phyloP scores from a whole-genome alignment of 2,329 filamentous ascomycete genomes.

The Trichoderma brevicompactum region DNA sequence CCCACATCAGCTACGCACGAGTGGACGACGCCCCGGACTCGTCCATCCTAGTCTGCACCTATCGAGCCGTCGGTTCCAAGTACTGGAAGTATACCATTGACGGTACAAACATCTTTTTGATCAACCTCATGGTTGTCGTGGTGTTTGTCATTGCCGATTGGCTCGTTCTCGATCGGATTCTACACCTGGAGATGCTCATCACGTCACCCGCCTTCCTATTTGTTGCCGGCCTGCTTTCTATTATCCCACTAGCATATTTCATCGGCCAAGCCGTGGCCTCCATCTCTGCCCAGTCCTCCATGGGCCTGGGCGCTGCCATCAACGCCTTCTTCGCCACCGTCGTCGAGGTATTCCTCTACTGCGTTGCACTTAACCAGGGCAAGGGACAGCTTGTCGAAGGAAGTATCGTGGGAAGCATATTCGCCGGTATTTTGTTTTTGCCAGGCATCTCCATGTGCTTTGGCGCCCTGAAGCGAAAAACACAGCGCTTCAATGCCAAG shows the following conservation, averaged over 20 bases:
- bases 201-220: conserved; percentile 89
- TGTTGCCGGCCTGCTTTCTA: conserved; percentile 79
- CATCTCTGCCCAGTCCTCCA: conserved; percentile 97
- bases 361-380: conserved; percentile 87
- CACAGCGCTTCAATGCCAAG: conserved; percentile 95
- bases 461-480: conserved; percentile 95
- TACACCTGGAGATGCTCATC: conserved; percentile 72
- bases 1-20: conserved; percentile 76
- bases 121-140: conserved; percentile 95
- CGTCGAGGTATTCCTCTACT: conserved; percentile 97
- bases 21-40: conserved; percentile 72
- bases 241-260: conserved; percentile 96
- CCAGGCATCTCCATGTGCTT: conserved; percentile 98
- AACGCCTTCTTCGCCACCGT: conserved; percentile 98
- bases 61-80: conserved; percentile 88
- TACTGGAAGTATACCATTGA: conserved; percentile 99
- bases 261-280: conserved; percentile 98
- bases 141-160: conserved; percentile 94
- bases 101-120: conserved; percentile 98
- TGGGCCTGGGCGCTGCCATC: conserved; percentile 95
- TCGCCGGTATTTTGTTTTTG: conserved; percentile 92
- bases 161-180: conserved; percentile 70
- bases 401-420: conserved; percentile 96
- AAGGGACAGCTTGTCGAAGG: conserved; percentile 94
- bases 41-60: conserved; percentile 93